phyloP scores from a whole-genome alignment of 495 filamentous ascomycete genomes.

The Articulospora tetracladia region DNA sequence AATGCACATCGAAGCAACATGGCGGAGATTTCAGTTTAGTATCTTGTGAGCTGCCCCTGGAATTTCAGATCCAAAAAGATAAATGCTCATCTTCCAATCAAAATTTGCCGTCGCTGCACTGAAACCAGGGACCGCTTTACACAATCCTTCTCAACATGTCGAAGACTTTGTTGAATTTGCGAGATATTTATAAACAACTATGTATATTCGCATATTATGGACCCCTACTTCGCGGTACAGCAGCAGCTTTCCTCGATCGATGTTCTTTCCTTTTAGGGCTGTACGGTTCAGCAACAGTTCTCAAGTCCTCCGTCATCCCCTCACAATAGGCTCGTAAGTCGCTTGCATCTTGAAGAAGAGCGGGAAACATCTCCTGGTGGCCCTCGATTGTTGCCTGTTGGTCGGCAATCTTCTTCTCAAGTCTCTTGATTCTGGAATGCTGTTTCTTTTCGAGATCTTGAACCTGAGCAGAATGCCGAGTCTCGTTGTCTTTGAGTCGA shows the following conservation, averaged over 20 bases:
- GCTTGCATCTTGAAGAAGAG: neutral
- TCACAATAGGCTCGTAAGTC: neutral
- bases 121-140: too few species aligned
- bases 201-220: too few species aligned
- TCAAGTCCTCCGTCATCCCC: neutral
- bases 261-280: neutral
- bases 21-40: too few species aligned
- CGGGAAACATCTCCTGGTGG: neutral
- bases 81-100: too few species aligned
- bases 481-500: neutral
- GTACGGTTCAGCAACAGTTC: neutral
- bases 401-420: neutral
- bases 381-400: neutral
- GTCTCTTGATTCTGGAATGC: neutral
- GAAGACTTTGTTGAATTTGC: too few species aligned
- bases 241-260: neutral
- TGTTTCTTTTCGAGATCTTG: neutral
- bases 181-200: too few species aligned
- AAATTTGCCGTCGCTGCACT: too few species aligned
- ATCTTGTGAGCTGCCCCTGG: too few species aligned
- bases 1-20: too few species aligned
- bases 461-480: neutral
- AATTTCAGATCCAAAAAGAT: too few species aligned
- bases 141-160: too few species aligned
- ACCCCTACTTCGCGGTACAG: neutral